Percentiles rank a stretch among this genome's conserved stretches.
phyloP scores from a whole-genome alignment of 495 filamentous ascomycete genomes.

The Neurospora sp. region DNA sequence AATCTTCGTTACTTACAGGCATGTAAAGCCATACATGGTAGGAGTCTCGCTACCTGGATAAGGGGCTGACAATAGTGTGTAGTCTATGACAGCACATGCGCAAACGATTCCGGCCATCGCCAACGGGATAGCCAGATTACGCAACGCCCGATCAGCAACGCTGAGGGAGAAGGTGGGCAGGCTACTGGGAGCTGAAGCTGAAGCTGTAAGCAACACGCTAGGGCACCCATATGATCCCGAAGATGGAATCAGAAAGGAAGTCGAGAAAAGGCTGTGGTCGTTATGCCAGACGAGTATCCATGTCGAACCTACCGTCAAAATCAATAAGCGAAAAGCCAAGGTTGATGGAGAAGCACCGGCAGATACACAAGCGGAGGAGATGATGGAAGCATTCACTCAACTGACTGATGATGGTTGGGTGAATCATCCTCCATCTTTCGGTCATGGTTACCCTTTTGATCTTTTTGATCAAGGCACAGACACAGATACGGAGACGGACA shows the following conservation, averaged over 20 bases:
- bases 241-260: background rate
- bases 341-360: background rate
- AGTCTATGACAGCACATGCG: slow-evolving; percentile 18
- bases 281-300: slow-evolving; percentile 18
- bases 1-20: slow-evolving; percentile 33
- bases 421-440: background rate
- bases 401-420: background rate
- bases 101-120: slow-evolving; percentile 13
- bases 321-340: background rate
- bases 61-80: slow-evolving; percentile 1
- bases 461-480: background rate
- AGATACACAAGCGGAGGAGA: background rate
- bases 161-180: slow-evolving; percentile 15
- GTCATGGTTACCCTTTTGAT: background rate
- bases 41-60: background rate
- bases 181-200: background rate
- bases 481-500: background rate
- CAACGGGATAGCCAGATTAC: slow-evolving; percentile 13
- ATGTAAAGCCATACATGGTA: background rate
- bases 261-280: slow-evolving; percentile 12
- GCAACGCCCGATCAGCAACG: slow-evolving; percentile 12
- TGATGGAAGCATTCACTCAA: background rate
- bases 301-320: slow-evolving; percentile 3
- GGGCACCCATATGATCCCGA: background rate
- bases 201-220: background rate